phyloP scores from a whole-genome alignment of 352 stramenopile genomes.

The Chrysophaeum taylorii region DNA sequence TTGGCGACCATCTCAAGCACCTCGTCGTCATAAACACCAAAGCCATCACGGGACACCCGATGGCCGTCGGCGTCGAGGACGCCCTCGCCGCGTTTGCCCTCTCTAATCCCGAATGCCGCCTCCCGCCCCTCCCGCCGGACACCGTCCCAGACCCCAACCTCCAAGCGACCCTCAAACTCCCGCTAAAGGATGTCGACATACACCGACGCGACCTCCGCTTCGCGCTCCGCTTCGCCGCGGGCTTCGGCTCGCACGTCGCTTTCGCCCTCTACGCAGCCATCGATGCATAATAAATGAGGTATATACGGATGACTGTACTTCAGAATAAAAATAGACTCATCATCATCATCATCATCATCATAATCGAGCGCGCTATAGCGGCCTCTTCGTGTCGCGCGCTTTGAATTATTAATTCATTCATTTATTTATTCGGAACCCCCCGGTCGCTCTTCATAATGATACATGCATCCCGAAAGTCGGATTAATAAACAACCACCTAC shows the following conservation, averaged over 20 bases:
- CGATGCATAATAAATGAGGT: no score
- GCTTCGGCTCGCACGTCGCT: slow-evolving; percentile 88
- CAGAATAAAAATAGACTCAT: no score
- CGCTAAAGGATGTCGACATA: slow-evolving; percentile 35
- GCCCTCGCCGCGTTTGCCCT: slow-evolving; percentile 81
- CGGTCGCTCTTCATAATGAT: no score
- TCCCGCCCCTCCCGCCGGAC: slow-evolving; percentile 24
- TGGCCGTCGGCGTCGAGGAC: slow-evolving; percentile 92
- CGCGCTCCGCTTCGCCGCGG: slow-evolving; percentile 83
- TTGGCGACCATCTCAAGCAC: slow-evolving; percentile 59
- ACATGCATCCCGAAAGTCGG: no score
- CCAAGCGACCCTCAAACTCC: slow-evolving; percentile 30
- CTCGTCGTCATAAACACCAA: slow-evolving; percentile 81
- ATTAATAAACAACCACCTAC: no score
- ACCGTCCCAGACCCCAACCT: slow-evolving; percentile 17
- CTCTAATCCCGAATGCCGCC: slow-evolving; percentile 36
- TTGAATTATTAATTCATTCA: no score
- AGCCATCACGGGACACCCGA: slow-evolving; percentile 86
- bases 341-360: no score
- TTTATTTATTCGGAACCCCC: no score
- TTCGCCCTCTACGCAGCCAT: slow-evolving; percentile 80
- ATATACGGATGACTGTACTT: no score
- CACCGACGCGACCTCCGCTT: slow-evolving; percentile 62
- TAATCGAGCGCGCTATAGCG: no score
- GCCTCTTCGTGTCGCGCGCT: no score